A percentile compares a stretch with the other conserved stretches of the same genome.
Evolutionary conservation across 306 rosid genomes (phyloP).

Genomic region (Castanea mollissima): DNA sequence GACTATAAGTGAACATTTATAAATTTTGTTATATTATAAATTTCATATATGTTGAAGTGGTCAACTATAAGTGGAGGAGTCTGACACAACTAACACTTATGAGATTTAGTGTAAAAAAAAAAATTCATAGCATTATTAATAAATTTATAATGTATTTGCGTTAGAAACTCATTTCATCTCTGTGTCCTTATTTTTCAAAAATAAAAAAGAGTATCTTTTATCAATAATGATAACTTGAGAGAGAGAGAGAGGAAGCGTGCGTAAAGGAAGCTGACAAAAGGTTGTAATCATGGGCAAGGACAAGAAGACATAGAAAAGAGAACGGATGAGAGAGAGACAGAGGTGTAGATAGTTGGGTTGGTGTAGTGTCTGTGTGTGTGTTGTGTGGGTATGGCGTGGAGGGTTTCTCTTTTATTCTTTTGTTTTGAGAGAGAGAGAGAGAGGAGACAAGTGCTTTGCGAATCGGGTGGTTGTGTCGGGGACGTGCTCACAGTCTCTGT

Average conservation of each 20-base stretch:
- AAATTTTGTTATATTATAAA: no score
- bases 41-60: no score
- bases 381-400: no score
- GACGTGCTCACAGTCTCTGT: slow-evolving; percentile 43
- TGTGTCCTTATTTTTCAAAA: no score
- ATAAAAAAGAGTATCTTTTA: neutral
- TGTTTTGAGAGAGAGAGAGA: neutral
- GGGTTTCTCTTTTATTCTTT: neutral
- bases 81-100: no score
- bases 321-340: neutral
- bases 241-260: slow-evolving; percentile 43
- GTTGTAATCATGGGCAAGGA: slow-evolving; percentile 2
- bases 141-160: no score
- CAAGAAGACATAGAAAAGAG: slow-evolving; percentile 11
- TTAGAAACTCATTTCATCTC: no score
- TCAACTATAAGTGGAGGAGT: no score
- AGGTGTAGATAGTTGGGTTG: neutral
- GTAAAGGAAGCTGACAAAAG: slow-evolving; percentile 61
- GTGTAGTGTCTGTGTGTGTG: no score
- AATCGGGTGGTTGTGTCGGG: slow-evolving; percentile 42
- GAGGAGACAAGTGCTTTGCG: slow-evolving; percentile 23
- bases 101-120: no score
- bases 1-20: no score
- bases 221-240: neutral
- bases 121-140: no score